phyloP scores from a whole-genome alignment of 108 stramenopile species.

The Chaetoceros tenuissimus region DNA sequence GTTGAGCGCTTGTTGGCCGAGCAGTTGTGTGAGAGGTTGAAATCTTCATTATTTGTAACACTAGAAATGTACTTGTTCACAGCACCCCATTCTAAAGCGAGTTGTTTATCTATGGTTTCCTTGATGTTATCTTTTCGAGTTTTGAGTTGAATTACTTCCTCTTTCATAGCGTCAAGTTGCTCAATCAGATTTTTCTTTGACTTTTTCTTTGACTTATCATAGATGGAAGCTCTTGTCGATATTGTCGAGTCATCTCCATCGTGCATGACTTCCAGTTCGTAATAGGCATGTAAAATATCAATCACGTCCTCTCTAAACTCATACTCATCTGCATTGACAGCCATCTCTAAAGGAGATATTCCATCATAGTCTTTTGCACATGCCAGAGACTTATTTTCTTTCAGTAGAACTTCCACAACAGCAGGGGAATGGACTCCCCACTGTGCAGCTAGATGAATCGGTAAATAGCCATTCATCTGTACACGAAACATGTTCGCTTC shows the following conservation, averaged over 20 bases:
- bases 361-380: not conserved
- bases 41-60: not conserved
- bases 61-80: not conserved
- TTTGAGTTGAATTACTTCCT: not conserved
- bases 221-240: not conserved
- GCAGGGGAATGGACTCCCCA: not conserved
- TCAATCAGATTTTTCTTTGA: not conserved
- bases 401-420: not conserved
- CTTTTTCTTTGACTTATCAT: not conserved
- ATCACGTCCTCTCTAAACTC: not conserved
- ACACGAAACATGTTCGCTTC: conserved; percentile 17
- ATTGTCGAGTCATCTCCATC: conserved; percentile 3
- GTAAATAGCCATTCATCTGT: not conserved
- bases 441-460: not conserved
- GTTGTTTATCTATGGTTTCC: not conserved
- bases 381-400: not conserved
- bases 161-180: not conserved
- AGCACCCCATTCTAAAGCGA: not conserved
- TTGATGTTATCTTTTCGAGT: not conserved
- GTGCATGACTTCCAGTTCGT: not conserved
- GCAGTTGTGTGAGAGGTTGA: no score
- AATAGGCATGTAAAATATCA: not conserved
- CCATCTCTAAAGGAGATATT: not conserved
- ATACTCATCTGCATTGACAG: not conserved
- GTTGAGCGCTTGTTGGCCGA: no score